These are phyloP conservation scores for Hypericum perforatum DNA, from an alignment of 345 rosid genomes.

Conservation along the genomic window DNA sequence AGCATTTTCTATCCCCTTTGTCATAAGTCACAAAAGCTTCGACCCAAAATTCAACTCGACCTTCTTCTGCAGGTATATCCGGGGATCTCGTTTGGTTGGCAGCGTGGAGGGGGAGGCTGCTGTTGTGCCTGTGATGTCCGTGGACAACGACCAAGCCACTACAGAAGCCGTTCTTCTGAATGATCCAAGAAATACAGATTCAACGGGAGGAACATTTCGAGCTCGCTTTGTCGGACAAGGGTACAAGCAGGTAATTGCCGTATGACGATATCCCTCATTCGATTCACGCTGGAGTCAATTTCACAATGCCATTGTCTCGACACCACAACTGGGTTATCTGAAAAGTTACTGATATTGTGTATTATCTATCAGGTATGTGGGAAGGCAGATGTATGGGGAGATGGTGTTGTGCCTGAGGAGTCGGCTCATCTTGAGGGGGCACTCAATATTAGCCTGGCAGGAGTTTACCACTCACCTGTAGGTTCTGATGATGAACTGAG, in stretches of 20 bases:
- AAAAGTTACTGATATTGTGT: not conserved
- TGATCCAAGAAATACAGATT: slow-evolving; percentile 16
- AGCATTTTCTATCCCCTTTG: too few species aligned
- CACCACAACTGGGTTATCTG: too few species aligned
- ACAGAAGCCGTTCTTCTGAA: slow-evolving; percentile 37
- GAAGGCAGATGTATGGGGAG: slow-evolving; percentile 91
- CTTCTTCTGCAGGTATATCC: slow-evolving; percentile 46
- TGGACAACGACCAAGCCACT: slow-evolving; percentile 25
- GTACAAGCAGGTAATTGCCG: slow-evolving; percentile 63
- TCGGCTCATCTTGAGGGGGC: slow-evolving; percentile 85
- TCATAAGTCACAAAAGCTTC: too few species aligned
- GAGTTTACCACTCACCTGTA: slow-evolving; percentile 86
- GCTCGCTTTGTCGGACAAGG: slow-evolving; percentile 90
- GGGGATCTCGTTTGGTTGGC: slow-evolving; percentile 48
- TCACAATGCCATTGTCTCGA: too few species aligned
- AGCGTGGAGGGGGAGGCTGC: slow-evolving; percentile 31
- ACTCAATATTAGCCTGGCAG: slow-evolving; percentile 60
- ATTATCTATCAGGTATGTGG: slow-evolving; percentile 56
- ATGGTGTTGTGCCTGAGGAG: slow-evolving; percentile 85
- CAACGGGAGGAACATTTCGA: slow-evolving; percentile 33
- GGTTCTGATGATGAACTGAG: slow-evolving; percentile 63
- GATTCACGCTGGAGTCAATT: too few species aligned
- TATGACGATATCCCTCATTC: not conserved
- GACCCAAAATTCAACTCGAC: too few species aligned
- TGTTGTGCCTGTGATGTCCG: slow-evolving; percentile 26